These are phyloP conservation scores for Pugionium dolabratum DNA, from an alignment of 345 rosid species.

Conservation along the genomic window DNA sequence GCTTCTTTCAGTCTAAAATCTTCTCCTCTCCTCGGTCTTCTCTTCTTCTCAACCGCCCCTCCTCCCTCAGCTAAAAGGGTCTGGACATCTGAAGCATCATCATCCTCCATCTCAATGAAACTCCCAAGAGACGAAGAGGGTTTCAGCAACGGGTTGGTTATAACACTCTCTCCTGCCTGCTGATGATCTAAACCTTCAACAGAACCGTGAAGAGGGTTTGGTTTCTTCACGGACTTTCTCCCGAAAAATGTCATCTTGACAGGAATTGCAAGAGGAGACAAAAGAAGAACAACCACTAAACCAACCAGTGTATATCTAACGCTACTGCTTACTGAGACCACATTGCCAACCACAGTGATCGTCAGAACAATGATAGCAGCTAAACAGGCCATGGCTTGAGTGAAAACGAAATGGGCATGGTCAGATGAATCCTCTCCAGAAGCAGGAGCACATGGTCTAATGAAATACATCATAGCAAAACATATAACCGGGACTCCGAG, in stretches of 20 bases:
- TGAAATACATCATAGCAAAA: slow-evolving; percentile 62
- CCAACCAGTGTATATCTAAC: slow-evolving; percentile 53
- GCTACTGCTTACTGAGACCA: slow-evolving; percentile 42
- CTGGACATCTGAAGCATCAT: slow-evolving; percentile 54
- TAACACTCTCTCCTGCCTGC: slow-evolving; percentile 42
- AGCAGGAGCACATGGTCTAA: slow-evolving; percentile 73
- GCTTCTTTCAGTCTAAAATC: slow-evolving; percentile 68
- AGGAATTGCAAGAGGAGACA: slow-evolving; percentile 81
- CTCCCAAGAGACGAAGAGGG: slow-evolving; percentile 70
- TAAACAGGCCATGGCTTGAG: slow-evolving; percentile 57
- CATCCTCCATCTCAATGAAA: slow-evolving; percentile 47
- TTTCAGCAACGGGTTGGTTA: slow-evolving; percentile 51
- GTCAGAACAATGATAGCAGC: slow-evolving; percentile 59
- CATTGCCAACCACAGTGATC: slow-evolving; percentile 49
- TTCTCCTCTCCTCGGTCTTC: slow-evolving; percentile 67
- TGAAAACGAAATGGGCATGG: slow-evolving; percentile 63
- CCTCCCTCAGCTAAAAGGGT: slow-evolving; percentile 63
- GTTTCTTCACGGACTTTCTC: slow-evolving; percentile 34
- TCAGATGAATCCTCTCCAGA: slow-evolving; percentile 82
- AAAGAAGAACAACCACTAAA: slow-evolving; percentile 53
- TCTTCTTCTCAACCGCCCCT: slow-evolving; percentile 63
- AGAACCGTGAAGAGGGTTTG: slow-evolving; percentile 34
- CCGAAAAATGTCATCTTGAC: slow-evolving; percentile 78
- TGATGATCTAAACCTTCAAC: slow-evolving; percentile 41
- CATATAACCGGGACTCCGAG: slow-evolving; percentile 71